Evolutionary conservation across 805 yeast species (phyloP).

Genomic region (Ogataea pignaliae): DNA sequence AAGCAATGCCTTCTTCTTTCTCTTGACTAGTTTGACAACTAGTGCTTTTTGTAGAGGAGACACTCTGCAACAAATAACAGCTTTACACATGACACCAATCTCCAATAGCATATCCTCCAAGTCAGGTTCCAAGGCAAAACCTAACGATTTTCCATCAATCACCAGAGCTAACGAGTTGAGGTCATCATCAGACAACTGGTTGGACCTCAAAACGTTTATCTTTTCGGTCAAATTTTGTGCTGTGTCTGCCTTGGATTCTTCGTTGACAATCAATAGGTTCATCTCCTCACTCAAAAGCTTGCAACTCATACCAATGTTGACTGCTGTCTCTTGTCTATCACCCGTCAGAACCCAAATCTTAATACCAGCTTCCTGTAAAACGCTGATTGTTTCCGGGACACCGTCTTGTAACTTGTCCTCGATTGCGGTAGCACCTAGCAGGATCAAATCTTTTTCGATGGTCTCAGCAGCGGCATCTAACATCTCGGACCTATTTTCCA

Average conservation of each 20-base stretch:
- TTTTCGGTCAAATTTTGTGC: slow-evolving; percentile 68
- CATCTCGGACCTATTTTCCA: slow-evolving; percentile 67
- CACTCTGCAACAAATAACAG: slow-evolving; percentile 96
- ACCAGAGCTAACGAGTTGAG: slow-evolving; percentile 78
- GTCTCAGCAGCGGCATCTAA: slow-evolving; percentile 86
- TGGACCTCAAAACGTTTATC: slow-evolving; percentile 64
- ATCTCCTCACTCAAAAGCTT: slow-evolving; percentile 90
- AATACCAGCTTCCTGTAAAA: slow-evolving; percentile 93
- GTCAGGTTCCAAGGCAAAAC: slow-evolving; percentile 77
- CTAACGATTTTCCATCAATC: slow-evolving; percentile 90
- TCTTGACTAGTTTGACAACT: slow-evolving; percentile 90
- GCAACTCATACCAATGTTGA: slow-evolving; percentile 98
- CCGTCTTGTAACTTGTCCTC: slow-evolving; percentile 98
- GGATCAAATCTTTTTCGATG: slow-evolving; percentile 73
- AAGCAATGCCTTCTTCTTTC: slow-evolving; percentile 68
- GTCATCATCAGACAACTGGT: slow-evolving; percentile 63
- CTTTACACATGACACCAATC: slow-evolving; percentile 83
- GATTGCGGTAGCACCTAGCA: slow-evolving; percentile 96
- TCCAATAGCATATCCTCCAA: slow-evolving; percentile 74
- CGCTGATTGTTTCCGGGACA: slow-evolving; percentile 95
- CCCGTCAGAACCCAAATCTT: slow-evolving; percentile 98
- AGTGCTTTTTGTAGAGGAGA: slow-evolving; percentile 96
- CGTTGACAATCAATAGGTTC: slow-evolving; percentile 88
- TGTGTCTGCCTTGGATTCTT: slow-evolving; percentile 76
- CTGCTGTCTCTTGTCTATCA: slow-evolving; percentile 97